Evolutionary conservation across 805 yeast genomes (phyloP).

Genomic region (Phaffomyces thermotolerans): DNA sequence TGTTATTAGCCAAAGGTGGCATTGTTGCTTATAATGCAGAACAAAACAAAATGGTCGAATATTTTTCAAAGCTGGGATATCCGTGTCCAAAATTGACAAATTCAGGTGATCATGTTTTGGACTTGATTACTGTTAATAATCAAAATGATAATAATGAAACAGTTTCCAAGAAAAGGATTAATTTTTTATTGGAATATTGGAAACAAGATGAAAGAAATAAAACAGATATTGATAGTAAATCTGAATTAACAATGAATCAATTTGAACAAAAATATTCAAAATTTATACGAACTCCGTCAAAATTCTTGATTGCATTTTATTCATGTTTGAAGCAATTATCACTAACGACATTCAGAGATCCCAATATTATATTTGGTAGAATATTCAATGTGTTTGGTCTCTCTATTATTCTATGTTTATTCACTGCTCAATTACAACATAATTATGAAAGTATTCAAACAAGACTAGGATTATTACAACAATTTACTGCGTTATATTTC

Average conservation of each 20-base stretch:
- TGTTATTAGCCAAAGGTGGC: slow-evolving; percentile 74
- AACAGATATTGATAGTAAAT: too few relatives aligned
- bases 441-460: slow-evolving; percentile 47
- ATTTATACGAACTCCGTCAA: slow-evolving; percentile 15
- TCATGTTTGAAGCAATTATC: slow-evolving; percentile 18
- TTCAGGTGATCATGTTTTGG: slow-evolving; percentile 71
- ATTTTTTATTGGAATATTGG: slow-evolving; percentile 13
- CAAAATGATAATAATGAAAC: slow-evolving; percentile 14
- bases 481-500: slow-evolving; percentile 63
- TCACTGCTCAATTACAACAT: slow-evolving; percentile 51
- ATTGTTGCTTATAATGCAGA: slow-evolving; percentile 62
- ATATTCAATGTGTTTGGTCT: slow-evolving; percentile 59
- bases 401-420: slow-evolving; percentile 63
- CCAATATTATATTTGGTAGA: slow-evolving; percentile 56
- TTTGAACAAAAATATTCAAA: slow-evolving; percentile 10
- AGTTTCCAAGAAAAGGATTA: slow-evolving; percentile 13
- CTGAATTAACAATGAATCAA: slow-evolving; percentile 6
- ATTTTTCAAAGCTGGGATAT: slow-evolving; percentile 45
- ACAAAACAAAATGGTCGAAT: slow-evolving; percentile 37
- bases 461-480: slow-evolving; percentile 72
- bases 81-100: slow-evolving; percentile 56
- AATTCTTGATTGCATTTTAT: slow-evolving; percentile 14
- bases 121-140: slow-evolving; percentile 46
- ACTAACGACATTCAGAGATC: slow-evolving; percentile 33
- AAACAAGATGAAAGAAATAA: not conserved